These are phyloP conservation scores for Immersiella caudata DNA, from an alignment of 495 filamentous ascomycete genomes.

Conservation along the genomic window DNA sequence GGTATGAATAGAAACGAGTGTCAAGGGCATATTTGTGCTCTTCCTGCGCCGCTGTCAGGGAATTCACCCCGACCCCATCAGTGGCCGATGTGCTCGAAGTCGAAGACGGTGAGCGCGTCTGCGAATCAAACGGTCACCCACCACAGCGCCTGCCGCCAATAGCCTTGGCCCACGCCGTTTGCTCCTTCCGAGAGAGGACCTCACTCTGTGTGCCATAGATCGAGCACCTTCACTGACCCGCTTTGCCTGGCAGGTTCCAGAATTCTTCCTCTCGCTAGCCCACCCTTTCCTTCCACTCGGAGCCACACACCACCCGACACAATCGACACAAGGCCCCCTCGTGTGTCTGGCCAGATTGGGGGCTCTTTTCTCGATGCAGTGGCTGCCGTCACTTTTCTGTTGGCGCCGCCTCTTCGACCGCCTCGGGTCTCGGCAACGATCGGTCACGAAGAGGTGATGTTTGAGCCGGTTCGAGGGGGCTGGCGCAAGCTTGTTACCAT, in stretches of 20 bases:
- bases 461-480: not conserved
- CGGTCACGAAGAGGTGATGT: not conserved
- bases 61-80: not conserved
- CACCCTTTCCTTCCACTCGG: slow-evolving; percentile 20
- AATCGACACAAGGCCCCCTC: slow-evolving; percentile 2
- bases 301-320: slow-evolving; percentile 7
- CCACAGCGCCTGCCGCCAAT: not conserved
- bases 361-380: not conserved
- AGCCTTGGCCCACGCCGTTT: slow-evolving; percentile 10
- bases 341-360: slow-evolving; percentile 15
- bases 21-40: not conserved
- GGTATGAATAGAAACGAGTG: not conserved
- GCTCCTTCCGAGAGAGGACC: slow-evolving; percentile 3
- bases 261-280: slow-evolving; percentile 24
- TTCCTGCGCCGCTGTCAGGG: not conserved
- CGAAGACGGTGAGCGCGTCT: not conserved
- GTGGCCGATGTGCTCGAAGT: not conserved
- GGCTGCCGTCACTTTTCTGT: not conserved
- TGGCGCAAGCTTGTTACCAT: not conserved
- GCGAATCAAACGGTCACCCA: slow-evolving; percentile 18
- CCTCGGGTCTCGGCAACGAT: not conserved
- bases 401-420: not conserved
- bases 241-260: slow-evolving; percentile 22
- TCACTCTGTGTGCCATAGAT: not conserved
- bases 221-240: slow-evolving; percentile 10